These are phyloP conservation scores for Fusarium sp. DNA, from an alignment of 2,329 filamentous ascomycete species.

Conservation along the genomic window DNA sequence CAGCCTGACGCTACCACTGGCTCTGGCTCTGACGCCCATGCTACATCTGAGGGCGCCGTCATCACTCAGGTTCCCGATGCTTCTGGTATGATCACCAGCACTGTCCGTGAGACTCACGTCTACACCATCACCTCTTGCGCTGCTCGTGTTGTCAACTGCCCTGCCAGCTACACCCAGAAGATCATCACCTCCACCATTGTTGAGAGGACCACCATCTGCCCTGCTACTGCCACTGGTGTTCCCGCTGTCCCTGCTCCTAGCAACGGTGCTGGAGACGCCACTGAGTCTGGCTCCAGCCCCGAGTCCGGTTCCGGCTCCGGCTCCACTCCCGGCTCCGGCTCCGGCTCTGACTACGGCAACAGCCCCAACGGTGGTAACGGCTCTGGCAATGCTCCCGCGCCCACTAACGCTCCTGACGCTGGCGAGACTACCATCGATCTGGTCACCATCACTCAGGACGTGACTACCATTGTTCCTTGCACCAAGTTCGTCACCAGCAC, in stretches of 20 bases:
- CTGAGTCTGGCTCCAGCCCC: background rate
- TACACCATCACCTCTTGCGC: slow-evolving; percentile 53
- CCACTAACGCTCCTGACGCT: slow-evolving; percentile 22
- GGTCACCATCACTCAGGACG: slow-evolving; percentile 40
- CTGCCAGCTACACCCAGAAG: slow-evolving; percentile 50
- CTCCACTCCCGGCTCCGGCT: background rate
- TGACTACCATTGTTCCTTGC: slow-evolving; percentile 43
- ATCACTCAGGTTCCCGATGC: slow-evolving; percentile 23
- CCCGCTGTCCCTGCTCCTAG: background rate
- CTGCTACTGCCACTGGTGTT: slow-evolving; percentile 31
- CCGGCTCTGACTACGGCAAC: slow-evolving; percentile 1
- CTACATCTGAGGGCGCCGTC: slow-evolving; percentile 13
- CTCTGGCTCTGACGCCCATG: slow-evolving; percentile 14
- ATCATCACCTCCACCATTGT: slow-evolving; percentile 44
- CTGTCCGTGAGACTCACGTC: slow-evolving; percentile 38
- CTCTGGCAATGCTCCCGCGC: slow-evolving; percentile 12
- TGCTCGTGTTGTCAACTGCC: slow-evolving; percentile 54
- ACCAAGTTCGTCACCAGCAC: slow-evolving; percentile 40
- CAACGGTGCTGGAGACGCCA: background rate
- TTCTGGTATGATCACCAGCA: slow-evolving; percentile 38
- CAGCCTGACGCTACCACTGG: slow-evolving; percentile 13
- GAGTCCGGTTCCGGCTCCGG: background rate
- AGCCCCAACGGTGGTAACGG: background rate
- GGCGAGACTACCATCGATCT: slow-evolving; percentile 25
- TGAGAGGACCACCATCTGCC: slow-evolving; percentile 39